Evolutionary conservation across 176 grass and related monocot species (phyloP), one percentile per base, ranked within the genome.

Genomic region (Neostapfia colusana): DNA sequence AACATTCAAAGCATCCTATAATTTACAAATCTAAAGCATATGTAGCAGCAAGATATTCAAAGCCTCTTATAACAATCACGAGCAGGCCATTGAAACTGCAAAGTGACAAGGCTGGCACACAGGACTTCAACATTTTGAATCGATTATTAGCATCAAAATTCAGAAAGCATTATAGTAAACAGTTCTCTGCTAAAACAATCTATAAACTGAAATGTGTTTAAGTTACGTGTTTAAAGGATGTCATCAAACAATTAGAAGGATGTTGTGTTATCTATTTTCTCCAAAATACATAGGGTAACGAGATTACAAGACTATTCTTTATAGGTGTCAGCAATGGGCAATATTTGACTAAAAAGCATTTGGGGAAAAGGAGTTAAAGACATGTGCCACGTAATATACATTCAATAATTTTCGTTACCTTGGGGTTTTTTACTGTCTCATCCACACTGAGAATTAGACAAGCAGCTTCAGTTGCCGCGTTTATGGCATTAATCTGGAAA

Each of bases 401-500:
- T 24, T 40, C 37, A 11, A 4, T 36, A 40, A 3, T 34, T 46
- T 74, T 72, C 26, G 7, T 79, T 74, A 92, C 89, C 89, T 92
- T 92, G 4, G 89, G 89, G 50, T 92, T 92, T 61, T 92, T 92
- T 31, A 92, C 85, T 31, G 85, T 92, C 85, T 92, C 89, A 76
- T 92, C 89, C 74, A 92, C 89, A 42, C 89, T 92, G 31, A 92
- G 72, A 44, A 88, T 83, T 67, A 92, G 89, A 54, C 89, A 92
- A 41, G 82, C 39, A 82, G 89, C 89, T 88, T 92, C 89, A 10
- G 89, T 86, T 63, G 89, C 89, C 63, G 89, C 89, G 72, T 92
- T 92, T 82, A 92, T 88, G 62, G 89, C 89, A 86, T 92, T 92
- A 25, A 92, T 85, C 89, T 92, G 84, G 56, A 88, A 62, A 60